A percentile compares a stretch with the other conserved stretches of the same genome.
Evolutionary conservation across 345 rosid species (phyloP).

Genomic region (Gossypium ekmanianum): DNA sequence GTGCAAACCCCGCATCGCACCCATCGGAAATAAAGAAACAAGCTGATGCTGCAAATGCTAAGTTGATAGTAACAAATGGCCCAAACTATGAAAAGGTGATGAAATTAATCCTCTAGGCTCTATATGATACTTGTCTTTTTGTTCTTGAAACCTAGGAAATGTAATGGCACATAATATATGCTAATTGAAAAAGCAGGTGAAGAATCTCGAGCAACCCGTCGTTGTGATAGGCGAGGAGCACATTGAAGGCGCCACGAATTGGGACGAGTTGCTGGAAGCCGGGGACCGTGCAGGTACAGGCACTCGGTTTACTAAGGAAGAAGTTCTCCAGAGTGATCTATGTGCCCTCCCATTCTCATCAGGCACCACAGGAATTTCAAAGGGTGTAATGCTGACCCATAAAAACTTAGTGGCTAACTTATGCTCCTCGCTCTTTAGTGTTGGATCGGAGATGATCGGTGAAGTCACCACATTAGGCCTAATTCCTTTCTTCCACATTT

Average conservation of each 20-base stretch:
- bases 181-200: constrained; percentile 42
- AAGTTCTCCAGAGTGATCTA: constrained; percentile 55
- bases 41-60: constrained; percentile 77
- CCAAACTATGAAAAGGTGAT: constrained; percentile 63
- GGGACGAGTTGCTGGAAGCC: constrained; percentile 71
- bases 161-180: background rate
- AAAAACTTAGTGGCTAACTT: constrained; percentile 79
- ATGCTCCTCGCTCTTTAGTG: constrained; percentile 77
- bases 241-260: constrained; percentile 55
- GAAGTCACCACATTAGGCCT: constrained; percentile 63
- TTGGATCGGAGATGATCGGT: constrained; percentile 64
- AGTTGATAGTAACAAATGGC: constrained; percentile 62
- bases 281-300: constrained; percentile 47
- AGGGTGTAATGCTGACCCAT: constrained; percentile 89
- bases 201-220: constrained; percentile 46
- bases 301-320: constrained; percentile 20
- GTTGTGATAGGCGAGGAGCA: constrained; percentile 52
- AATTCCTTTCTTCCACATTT: constrained; percentile 92
- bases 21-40: constrained; percentile 77
- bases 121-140: background rate
- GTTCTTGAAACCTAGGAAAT: background rate
- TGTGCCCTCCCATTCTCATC: constrained; percentile 98
- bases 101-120: background rate
- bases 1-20: constrained; percentile 77
- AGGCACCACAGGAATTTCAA: constrained; percentile 90